Conservation (phyloP, 1,284 basidiomycete genomes). For the Puccinia coronata region DNA sequence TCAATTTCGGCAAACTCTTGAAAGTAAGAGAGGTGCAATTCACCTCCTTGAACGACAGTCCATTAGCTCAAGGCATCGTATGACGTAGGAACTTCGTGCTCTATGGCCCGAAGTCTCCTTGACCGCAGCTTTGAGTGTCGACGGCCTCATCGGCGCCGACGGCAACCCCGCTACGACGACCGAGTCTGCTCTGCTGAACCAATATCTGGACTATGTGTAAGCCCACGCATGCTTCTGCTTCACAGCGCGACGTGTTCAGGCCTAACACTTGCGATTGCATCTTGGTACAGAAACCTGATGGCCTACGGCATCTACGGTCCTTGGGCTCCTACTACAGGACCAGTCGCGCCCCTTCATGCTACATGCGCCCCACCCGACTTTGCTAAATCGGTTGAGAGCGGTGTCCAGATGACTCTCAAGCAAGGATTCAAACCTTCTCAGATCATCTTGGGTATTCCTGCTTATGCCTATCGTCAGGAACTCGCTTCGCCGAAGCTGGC, state of each 20-base stretch:
- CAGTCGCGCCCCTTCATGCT: neutral
- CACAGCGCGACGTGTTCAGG: neutral
- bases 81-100: constrained; percentile 22
- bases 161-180: constrained; percentile 1
- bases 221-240: neutral
- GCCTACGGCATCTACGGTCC: constrained; percentile 41
- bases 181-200: constrained; percentile 3
- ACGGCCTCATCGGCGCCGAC: no score
- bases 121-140: constrained; percentile 5
- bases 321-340: constrained; percentile 35
- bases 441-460: constrained; percentile 37
- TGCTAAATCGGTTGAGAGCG: constrained; percentile 10
- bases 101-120: constrained; percentile 16
- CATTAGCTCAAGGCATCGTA: no score
- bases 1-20: constrained; percentile 33
- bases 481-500: constrained; percentile 4
- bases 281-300: constrained; percentile 36
- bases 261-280: neutral
- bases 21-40: neutral
- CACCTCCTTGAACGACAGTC: neutral
- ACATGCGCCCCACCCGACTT: constrained; percentile 20
- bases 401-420: neutral
- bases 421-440: constrained; percentile 38
- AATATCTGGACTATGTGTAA: constrained; percentile 24
- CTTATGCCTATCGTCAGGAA: constrained; percentile 24